Evolutionary conservation across 2,329 filamentous ascomycete genomes (phyloP).

Genomic region (Aspergillus puulaauensis): DNA sequence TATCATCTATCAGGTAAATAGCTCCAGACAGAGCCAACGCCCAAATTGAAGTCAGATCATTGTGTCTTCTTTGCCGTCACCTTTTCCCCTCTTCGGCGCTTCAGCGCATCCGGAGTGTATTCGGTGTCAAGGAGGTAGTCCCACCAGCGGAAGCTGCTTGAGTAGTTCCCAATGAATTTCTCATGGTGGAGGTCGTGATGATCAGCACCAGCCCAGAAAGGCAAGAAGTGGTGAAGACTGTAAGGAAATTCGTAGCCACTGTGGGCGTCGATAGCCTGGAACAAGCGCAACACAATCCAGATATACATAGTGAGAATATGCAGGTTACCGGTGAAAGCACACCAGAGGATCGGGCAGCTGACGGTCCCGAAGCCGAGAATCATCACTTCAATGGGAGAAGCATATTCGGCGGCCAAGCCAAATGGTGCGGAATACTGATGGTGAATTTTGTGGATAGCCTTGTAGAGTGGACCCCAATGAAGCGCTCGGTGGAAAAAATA

Average conservation of each 20-base stretch:
- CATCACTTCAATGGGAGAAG: conserved; percentile 96
- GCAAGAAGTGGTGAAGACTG: conserved; percentile 91
- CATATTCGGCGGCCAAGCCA: conserved; percentile 94
- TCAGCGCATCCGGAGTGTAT: conserved; percentile 81
- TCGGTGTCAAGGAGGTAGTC: conserved; percentile 93
- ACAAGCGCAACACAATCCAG: conserved; percentile 90
- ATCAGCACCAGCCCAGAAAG: conserved; percentile 96
- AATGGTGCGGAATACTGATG: conserved; percentile 98
- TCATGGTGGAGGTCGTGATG: conserved; percentile 98
- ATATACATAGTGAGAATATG: conserved; percentile 97
- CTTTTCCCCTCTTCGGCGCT: conserved; percentile 70
- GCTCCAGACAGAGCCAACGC: no score
- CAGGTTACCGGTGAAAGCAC: conserved; percentile 76
- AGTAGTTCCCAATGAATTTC: conserved; percentile 97
- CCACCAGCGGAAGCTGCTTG: conserved; percentile 99
- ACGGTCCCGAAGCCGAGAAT: conserved; percentile 86
- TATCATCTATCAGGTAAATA: no score
- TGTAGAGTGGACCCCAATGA: conserved; percentile 95
- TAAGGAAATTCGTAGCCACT: conserved; percentile 98
- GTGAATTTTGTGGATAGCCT: conserved; percentile 96
- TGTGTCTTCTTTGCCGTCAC: conserved; percentile 27
- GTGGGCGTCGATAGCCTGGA: conserved; percentile 97
- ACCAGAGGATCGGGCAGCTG: conserved; percentile 78
- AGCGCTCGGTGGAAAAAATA: conserved; percentile 93
- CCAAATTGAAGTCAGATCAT: conserved; percentile 6